phyloP scores from a whole-genome alignment of 352 stramenopile genomes.

The Phytopythium boreale region DNA sequence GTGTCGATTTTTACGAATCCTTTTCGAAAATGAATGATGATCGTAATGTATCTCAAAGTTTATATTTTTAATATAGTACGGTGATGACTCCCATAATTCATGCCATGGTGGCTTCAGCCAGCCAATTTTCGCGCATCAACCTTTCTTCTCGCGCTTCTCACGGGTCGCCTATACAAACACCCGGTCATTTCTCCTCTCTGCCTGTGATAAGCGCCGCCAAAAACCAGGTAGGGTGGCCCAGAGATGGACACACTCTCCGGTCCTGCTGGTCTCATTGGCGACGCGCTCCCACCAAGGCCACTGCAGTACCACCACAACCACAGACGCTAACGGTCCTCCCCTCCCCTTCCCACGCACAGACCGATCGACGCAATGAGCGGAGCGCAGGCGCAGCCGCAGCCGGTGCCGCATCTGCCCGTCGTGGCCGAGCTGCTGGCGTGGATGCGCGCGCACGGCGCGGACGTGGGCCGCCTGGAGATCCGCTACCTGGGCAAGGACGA shows the following conservation, averaged over 20 bases:
- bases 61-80: too few relatives aligned
- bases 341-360: neutral
- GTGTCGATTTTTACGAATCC: too few relatives aligned
- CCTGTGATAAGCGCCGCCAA: conserved; percentile 1
- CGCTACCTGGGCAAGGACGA: conserved; percentile 35
- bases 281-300: neutral
- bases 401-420: conserved; percentile 2
- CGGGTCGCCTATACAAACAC: neutral
- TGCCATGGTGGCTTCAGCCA: too few relatives aligned
- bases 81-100: too few relatives aligned
- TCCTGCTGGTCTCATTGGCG: neutral
- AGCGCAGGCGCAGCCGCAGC: neutral
- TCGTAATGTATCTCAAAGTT: neutral
- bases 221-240: too few relatives aligned
- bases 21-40: too few relatives aligned
- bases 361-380: neutral
- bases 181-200: neutral
- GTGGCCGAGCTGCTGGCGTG: conserved; percentile 33
- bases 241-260: neutral
- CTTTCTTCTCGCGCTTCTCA: neutral
- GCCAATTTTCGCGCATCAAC: neutral
- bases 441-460: conserved; percentile 27
- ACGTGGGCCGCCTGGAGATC: conserved; percentile 34
- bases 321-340: neutral
- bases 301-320: too few relatives aligned